These are phyloP conservation scores for Gardenia jasminoides DNA, from an alignment of 257 asterid genomes.

Conservation along the genomic window DNA sequence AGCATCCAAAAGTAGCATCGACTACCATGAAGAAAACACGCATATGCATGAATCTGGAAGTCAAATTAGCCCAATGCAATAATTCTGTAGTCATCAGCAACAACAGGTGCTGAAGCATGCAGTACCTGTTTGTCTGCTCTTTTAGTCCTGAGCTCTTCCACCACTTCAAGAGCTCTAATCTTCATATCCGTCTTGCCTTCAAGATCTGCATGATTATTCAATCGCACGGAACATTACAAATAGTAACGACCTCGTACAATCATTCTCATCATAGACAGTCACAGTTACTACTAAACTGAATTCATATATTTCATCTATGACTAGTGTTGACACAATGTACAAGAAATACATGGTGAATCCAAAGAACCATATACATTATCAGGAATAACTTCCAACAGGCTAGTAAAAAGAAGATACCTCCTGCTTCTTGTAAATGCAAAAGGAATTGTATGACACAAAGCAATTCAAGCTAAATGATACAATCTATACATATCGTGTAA, in stretches of 20 bases:
- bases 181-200: slow-evolving; percentile 95
- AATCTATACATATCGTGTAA: neutral
- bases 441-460: neutral
- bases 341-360: neutral
- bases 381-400: neutral
- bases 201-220: slow-evolving; percentile 48
- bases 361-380: neutral
- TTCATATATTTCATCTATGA: neutral
- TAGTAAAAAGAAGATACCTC: neutral
- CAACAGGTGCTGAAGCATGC: neutral
- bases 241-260: neutral
- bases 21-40: slow-evolving; percentile 39
- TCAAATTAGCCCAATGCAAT: neutral
- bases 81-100: neutral
- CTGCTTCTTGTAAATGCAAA: neutral
- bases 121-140: slow-evolving; percentile 97
- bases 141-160: slow-evolving; percentile 80
- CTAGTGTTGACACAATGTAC: neutral
- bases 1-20: slow-evolving; percentile 96
- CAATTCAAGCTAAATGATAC: neutral
- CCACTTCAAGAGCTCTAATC: slow-evolving; percentile 83
- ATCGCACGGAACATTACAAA: neutral
- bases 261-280: neutral
- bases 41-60: neutral
- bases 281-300: neutral